Percentiles rank a stretch among this genome's conserved stretches.
phyloP scores from a whole-genome alignment of 139 green algal species.

The Chlorella vulgaris region DNA sequence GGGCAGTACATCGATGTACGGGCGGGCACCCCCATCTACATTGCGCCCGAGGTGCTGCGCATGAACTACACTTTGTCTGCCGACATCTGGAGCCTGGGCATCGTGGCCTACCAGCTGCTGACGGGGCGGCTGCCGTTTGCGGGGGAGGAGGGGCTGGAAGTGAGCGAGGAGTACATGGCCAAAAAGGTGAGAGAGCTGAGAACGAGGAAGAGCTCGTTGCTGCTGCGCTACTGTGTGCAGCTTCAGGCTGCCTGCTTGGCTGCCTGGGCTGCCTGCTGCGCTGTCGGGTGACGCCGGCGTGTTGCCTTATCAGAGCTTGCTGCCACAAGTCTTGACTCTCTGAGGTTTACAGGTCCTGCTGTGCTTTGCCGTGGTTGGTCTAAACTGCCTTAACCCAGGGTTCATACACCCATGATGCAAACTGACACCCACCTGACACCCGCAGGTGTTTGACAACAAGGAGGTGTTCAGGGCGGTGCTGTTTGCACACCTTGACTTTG shows the following conservation, averaged over 20 bases:
- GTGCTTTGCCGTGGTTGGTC: no score
- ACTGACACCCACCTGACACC: no score
- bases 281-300: no score
- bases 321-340: no score
- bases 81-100: constrained; percentile 92
- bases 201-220: no score
- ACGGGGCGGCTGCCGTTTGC: constrained; percentile 76
- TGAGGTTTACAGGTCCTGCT: no score
- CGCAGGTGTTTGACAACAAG: constrained; percentile 47
- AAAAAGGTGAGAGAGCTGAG: constrained; percentile 42
- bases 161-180: constrained; percentile 58
- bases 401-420: no score
- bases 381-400: no score
- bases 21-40: constrained; percentile 63
- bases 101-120: constrained; percentile 92
- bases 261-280: no score
- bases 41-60: constrained; percentile 68
- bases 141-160: constrained; percentile 63
- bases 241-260: no score
- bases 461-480: constrained; percentile 74
- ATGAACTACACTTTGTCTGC: constrained; percentile 79
- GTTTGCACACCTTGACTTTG: constrained; percentile 75
- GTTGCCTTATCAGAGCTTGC: no score
- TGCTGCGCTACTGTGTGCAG: no score
- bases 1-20: constrained; percentile 43